Evolutionary conservation across 2,329 filamentous ascomycete species (phyloP).

Genomic region (Pestalotiopsis sp.): DNA sequence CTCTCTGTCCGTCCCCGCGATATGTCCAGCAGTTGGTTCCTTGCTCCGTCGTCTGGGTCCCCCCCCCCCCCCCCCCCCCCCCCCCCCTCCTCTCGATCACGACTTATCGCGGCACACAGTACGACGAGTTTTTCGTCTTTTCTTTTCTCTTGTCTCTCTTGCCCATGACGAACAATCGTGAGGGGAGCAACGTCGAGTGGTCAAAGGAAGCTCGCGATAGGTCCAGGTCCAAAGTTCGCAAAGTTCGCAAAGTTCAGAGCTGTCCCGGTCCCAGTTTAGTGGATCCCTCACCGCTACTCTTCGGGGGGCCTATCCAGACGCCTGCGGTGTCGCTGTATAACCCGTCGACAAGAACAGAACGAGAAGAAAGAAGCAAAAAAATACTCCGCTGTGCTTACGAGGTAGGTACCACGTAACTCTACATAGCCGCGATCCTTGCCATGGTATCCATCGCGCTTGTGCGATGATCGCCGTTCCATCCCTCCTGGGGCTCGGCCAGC

Average conservation of each 20-base stretch:
- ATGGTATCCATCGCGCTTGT: conserved; percentile 30
- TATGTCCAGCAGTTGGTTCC: background rate
- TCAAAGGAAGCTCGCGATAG: background rate
- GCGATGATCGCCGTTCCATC: conserved; percentile 29
- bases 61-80: background rate
- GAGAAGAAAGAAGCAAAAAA: background rate
- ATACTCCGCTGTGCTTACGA: conserved; percentile 18
- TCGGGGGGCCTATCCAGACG: background rate
- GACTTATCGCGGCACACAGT: background rate
- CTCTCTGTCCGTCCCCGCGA: background rate
- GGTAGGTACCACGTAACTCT: conserved; percentile 13
- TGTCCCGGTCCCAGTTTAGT: conserved; percentile 4
- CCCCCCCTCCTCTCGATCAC: background rate
- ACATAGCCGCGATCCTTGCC: conserved; percentile 29
- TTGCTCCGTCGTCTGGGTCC: background rate
- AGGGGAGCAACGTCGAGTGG: background rate
- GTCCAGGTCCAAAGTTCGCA: background rate
- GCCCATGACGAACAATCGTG: background rate
- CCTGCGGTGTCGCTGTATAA: background rate
- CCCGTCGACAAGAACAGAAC: background rate
- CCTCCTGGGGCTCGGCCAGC: background rate
- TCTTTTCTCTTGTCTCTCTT: background rate
- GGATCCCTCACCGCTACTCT: conserved; percentile 19
- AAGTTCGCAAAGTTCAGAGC: background rate
- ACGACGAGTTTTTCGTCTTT: background rate